Evolutionary conservation across 352 stramenopile genomes (phyloP).

Genomic region (Pythium coloratum): DNA sequence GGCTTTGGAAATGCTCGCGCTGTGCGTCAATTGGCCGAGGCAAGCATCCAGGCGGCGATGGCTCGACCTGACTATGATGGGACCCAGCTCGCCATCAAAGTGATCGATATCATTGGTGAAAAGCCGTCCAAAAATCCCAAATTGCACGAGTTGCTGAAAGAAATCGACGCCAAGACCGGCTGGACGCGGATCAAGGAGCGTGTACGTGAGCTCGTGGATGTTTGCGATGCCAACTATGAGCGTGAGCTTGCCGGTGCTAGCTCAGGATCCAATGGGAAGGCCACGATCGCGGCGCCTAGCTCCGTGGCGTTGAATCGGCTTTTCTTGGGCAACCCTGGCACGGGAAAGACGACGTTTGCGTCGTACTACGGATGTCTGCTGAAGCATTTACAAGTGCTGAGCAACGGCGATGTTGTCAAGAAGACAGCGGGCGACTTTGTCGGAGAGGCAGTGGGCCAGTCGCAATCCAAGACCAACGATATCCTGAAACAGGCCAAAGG

Average conservation of each 20-base stretch:
- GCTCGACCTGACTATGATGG: constrained; percentile 63
- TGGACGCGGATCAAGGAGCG: constrained; percentile 78
- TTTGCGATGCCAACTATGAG: constrained; percentile 85
- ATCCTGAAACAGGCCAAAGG: constrained; percentile 84
- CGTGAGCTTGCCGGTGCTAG: constrained; percentile 44
- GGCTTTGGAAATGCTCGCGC: constrained; percentile 88
- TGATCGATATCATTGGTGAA: constrained; percentile 79
- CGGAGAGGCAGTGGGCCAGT: constrained; percentile 77
- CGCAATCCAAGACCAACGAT: constrained; percentile 82
- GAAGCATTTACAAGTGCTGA: constrained; percentile 88
- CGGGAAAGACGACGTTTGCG: constrained; percentile 92
- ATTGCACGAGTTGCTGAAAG: constrained; percentile 43
- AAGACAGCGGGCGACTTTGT: constrained; percentile 91
- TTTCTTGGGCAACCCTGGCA: constrained; percentile 91
- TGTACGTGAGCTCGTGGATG: constrained; percentile 65
- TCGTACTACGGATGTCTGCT: constrained; percentile 85
- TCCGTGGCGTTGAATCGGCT: constrained; percentile 80
- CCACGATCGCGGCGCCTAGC: constrained; percentile 35
- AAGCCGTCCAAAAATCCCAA: constrained; percentile 77
- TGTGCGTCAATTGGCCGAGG: constrained; percentile 76
- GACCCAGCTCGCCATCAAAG: constrained; percentile 42
- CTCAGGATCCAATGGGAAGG: constrained; percentile 30
- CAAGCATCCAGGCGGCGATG: constrained; percentile 58
- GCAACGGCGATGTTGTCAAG: constrained; percentile 86
- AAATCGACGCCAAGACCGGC: constrained; percentile 76